Conservation (phyloP, 2,329 filamentous ascomycete genomes). For the Pseudogymnoascus sp. region DNA sequence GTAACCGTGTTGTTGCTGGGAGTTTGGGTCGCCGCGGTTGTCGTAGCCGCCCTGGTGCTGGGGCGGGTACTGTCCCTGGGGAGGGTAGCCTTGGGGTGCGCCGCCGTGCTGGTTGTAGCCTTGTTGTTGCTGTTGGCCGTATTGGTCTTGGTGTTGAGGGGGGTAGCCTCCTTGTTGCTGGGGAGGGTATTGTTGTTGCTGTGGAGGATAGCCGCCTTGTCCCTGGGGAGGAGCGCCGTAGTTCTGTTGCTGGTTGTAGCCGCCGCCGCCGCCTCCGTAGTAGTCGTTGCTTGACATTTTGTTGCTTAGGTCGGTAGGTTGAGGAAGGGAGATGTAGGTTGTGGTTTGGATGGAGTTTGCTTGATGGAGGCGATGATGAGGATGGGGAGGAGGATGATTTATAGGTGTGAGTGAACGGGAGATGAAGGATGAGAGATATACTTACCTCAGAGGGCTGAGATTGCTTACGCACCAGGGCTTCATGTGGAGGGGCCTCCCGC, state of each 20-base stretch:
- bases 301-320: neutral
- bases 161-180: constrained; percentile 17
- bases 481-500: constrained; percentile 5
- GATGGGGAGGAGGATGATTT: constrained; percentile 7
- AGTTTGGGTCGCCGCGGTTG: constrained; percentile 18
- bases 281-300: constrained; percentile 28
- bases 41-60: constrained; percentile 17
- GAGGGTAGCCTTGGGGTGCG: constrained; percentile 19
- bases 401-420: neutral
- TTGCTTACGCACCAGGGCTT: constrained; percentile 9
- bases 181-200: constrained; percentile 13
- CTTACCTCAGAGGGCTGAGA: constrained; percentile 7
- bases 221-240: constrained; percentile 21
- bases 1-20: constrained; percentile 1
- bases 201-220: constrained; percentile 19
- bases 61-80: constrained; percentile 22
- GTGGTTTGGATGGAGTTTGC: neutral
- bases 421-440: constrained; percentile 10
- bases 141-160: constrained; percentile 6
- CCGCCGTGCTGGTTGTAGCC: neutral
- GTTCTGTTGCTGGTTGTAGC: constrained; percentile 16
- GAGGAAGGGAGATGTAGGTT: neutral
- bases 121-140: constrained; percentile 8
- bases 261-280: constrained; percentile 21
- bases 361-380: constrained; percentile 11